Conservation (phyloP, 352 stramenopile species). For the Hyaloperonospora brassicae region DNA sequence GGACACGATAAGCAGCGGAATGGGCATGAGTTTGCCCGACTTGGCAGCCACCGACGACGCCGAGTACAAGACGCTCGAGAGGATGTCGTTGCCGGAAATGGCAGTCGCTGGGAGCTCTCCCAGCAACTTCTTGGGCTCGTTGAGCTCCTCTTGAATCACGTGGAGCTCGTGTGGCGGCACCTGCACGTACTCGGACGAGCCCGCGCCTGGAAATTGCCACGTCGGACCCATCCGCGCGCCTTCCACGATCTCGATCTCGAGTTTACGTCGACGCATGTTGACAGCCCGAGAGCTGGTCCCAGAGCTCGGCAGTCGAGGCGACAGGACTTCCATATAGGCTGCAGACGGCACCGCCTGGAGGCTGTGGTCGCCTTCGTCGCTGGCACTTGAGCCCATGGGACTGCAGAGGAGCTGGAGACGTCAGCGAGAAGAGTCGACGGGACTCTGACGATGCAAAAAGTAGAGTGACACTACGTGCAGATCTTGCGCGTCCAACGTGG, state of each 20-base stretch:
- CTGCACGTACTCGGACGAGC: conserved; percentile 27
- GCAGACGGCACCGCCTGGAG: conserved; percentile 13
- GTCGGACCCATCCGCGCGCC: conserved; percentile 19
- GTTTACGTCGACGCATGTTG: conserved; percentile 35
- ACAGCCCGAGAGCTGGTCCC: conserved; percentile 13
- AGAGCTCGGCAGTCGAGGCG: conserved; percentile 9
- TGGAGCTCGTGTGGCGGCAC: conserved; percentile 27
- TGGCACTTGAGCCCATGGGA: no score
- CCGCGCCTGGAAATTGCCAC: conserved; percentile 37
- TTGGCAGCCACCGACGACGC: conserved; percentile 33
- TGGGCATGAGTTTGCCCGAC: conserved; percentile 67
- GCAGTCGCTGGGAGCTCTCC: conserved; percentile 65
- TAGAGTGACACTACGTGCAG: no score
- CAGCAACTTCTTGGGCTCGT: conserved; percentile 33
- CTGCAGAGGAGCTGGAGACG: no score
- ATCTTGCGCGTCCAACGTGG: no score
- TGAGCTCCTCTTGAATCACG: conserved; percentile 27
- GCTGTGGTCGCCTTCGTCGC: neutral
- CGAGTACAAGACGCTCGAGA: conserved; percentile 77
- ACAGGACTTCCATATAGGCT: conserved; percentile 23
- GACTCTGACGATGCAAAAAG: no score
- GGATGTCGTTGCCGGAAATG: conserved; percentile 87
- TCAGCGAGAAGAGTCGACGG: no score
- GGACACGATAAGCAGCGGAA: conserved; percentile 72
- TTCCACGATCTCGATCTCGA: conserved; percentile 42